Evolutionary conservation across 805 yeast species (phyloP), one percentile per base, ranked within the genome.

Genomic region (Wickerhamomyces alni): DNA sequence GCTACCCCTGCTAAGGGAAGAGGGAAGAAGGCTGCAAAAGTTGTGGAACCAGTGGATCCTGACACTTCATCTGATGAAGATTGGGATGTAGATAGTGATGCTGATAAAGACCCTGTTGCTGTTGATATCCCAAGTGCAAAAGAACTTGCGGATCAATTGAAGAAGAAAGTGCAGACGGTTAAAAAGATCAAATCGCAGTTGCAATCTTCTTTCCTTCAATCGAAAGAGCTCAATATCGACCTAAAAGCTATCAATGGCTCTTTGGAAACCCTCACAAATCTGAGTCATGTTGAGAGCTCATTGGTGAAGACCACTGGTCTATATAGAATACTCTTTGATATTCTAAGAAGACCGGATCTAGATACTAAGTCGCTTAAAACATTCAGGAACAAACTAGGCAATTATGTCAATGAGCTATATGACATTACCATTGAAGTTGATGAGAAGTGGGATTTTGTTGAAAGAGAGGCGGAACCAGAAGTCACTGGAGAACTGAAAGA

Each of bases 301-400:
- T 45, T 60, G 17, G 35, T 68, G 11, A 55, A 54, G 30, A 47
- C 60, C 3, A 46, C 62, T 1, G 61, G 60, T 15, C 35, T 68
- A 9, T 52, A 53, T 28, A 65, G 60, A 30, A 46, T 67, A 5
- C 40, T 68, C 17, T 45, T 56, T 18, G 48, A 53, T 17, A 48
- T 66, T 9, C 47, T 68, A 40, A 63, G 53, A 36, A 65, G 65
- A 43, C 70, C 70, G 2, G 68, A 66, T 40, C 24, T 47, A 29
- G 27, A 30, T 2, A 30, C 45, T 7, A 51, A 45, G 24, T 46
- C 44, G 3, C 26, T 50, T 15, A 30, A 32, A 11, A 43, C 39
- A n/a, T 35, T 55, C 7, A 43, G 58, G 39, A 19, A 35, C 15
- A 45, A 40, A 39, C 15, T 54, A 6, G 21, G 25, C 2, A 17